Percentiles rank a stretch among this genome's conserved stretches.
Evolutionary conservation across 208 protist species (phyloP).

Genomic region (Leishmania mexicana): DNA sequence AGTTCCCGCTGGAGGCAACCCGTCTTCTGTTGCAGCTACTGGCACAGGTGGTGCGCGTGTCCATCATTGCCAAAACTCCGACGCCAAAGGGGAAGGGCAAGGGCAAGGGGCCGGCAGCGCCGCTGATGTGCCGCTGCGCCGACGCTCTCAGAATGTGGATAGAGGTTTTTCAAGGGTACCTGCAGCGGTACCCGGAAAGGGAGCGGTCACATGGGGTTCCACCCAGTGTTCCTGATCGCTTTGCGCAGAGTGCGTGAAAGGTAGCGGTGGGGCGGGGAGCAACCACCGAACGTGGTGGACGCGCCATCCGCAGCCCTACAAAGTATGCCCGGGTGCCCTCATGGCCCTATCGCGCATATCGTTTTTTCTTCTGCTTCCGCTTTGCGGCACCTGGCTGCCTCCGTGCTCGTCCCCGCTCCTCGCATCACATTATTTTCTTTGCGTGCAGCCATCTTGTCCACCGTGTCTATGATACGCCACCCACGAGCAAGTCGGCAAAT

Average conservation of each 20-base stretch:
- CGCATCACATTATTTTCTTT: neutral
- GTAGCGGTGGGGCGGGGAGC: no score
- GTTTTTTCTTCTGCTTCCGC: no score
- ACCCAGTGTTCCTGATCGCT: neutral
- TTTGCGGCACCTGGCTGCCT: neutral
- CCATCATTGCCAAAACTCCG: neutral
- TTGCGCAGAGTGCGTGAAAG: neutral
- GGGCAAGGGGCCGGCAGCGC: conserved; percentile 7
- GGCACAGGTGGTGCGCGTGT: conserved; percentile 67
- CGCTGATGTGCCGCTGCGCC: conserved; percentile 22
- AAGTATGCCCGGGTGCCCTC: neutral
- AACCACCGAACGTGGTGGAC: neutral
- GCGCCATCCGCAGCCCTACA: neutral
- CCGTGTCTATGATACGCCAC: neutral
- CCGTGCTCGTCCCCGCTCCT: neutral
- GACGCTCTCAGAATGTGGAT: conserved; percentile 26
- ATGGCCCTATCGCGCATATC: no score
- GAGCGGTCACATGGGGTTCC: conserved; percentile 4
- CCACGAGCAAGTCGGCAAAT: neutral
- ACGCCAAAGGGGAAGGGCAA: neutral
- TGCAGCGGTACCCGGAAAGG: conserved; percentile 10
- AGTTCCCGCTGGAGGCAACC: conserved; percentile 90
- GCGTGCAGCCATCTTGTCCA: no score
- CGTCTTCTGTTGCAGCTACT: conserved; percentile 85
- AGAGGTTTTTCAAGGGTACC: conserved; percentile 22